Conservation (phyloP, 345 rosid genomes). For the Gossypium arboreum region DNA sequence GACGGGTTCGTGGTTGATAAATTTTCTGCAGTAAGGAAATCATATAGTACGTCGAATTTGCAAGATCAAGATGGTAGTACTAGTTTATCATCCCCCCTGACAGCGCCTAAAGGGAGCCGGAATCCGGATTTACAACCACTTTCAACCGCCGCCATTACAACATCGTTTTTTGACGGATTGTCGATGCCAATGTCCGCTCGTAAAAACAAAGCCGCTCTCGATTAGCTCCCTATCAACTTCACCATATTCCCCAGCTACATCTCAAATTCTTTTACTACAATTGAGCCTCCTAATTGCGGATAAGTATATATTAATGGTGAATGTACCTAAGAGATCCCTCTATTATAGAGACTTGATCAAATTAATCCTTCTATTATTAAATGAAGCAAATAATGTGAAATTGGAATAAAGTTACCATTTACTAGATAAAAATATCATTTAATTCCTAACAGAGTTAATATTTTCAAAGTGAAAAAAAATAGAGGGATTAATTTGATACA, state of each 20-base stretch:
- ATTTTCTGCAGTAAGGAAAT: slow-evolving; percentile 52
- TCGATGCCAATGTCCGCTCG: slow-evolving; percentile 59
- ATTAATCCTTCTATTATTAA: too few species aligned
- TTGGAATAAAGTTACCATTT: too few species aligned
- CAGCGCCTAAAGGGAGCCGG: slow-evolving; percentile 50
- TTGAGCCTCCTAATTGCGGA: neutral
- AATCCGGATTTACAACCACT: slow-evolving; percentile 59
- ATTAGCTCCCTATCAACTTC: slow-evolving; percentile 27
- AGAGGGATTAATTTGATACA: too few species aligned
- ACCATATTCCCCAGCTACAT: neutral
- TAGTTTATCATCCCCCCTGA: slow-evolving; percentile 41
- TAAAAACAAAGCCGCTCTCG: slow-evolving; percentile 69
- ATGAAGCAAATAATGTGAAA: too few species aligned
- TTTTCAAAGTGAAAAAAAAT: too few species aligned
- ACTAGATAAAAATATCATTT: too few species aligned
- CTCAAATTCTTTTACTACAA: neutral
- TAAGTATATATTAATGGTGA: too few species aligned
- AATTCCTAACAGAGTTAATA: too few species aligned
- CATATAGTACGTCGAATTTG: slow-evolving; percentile 72
- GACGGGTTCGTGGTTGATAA: slow-evolving; percentile 35
- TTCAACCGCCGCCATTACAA: slow-evolving; percentile 40
- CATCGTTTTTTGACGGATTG: slow-evolving; percentile 73
- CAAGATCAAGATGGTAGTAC: slow-evolving; percentile 43
- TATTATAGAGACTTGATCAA: too few species aligned
- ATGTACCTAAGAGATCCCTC: too few species aligned